phyloP scores from a whole-genome alignment of 345 rosid species.

The Eucalyptus globulus region DNA sequence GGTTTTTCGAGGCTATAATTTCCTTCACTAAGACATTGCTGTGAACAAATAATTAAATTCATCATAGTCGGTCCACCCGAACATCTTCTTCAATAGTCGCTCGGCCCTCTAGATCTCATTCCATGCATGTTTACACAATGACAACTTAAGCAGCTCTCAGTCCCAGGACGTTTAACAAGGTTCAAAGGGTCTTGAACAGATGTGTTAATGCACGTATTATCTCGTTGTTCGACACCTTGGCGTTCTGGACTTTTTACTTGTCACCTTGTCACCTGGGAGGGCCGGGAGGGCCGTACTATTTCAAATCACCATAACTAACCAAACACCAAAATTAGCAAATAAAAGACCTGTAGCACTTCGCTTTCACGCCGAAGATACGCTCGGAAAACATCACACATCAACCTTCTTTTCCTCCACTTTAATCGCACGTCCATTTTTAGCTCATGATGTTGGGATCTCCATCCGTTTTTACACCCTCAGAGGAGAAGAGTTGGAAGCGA shows the following conservation, averaged over 20 bases:
- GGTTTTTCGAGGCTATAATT: neutral
- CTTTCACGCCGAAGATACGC: neutral
- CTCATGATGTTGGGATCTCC: conserved; percentile 31
- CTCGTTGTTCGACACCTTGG: neutral
- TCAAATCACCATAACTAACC: neutral
- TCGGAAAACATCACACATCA: neutral
- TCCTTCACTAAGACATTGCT: neutral
- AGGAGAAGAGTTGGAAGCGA: conserved; percentile 3
- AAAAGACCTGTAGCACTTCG: neutral
- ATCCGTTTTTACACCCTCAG: neutral
- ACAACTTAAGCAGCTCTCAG: neutral
- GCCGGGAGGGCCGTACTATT: neutral
- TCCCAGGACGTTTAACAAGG: neutral
- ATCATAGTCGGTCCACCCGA: neutral
- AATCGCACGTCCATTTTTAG: conserved; percentile 17
- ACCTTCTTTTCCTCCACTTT: conserved; percentile 29
- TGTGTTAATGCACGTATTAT: neutral
- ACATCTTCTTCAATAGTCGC: neutral
- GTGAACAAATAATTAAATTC: neutral
- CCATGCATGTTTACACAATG: neutral
- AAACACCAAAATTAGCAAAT: neutral
- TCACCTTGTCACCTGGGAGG: neutral
- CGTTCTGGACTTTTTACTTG: neutral
- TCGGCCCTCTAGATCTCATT: neutral
- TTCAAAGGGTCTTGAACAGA: neutral